Evolutionary conservation across 306 rosid genomes (phyloP), one percentile per base, ranked within the genome.

Genomic region (Rosa lucieae): DNA sequence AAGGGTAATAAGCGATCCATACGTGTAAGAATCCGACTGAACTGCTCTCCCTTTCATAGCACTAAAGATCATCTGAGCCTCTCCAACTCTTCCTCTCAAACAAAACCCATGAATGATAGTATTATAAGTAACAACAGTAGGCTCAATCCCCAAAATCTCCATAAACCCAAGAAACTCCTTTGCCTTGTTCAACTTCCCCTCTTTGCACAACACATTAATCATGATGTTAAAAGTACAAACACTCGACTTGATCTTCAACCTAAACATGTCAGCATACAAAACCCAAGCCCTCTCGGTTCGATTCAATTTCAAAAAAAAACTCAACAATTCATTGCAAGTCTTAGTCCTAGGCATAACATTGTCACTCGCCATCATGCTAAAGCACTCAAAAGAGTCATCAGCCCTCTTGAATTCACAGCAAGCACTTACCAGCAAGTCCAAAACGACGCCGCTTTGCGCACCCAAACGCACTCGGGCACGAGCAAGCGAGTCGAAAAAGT

Each of bases 241-340:
- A 23, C 85, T 88, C 0, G 97, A 94, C 77, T 78, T 89, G 12
- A 94, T 85, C 35, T 82, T 82, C 90, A 91, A 70, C 88, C 90
- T 88, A 84, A 90, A 91, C 98, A 94, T 92, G 80, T 94, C 97
- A 1, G 94, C 92, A 79, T 92, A 94, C 56, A 94, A 52, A 87
- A 75, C 90, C 98, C 97, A 94, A 8, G 89, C 91, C 68, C 48
- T 78, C 63, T 87, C 89, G 0, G 84, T 86, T 80, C 81, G 77
- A 47, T 88, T 87, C 78, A 87, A 53, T 76, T 81, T 94, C 85
- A 85, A 63, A 21, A 88, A 80, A 84, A 90, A 59, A 56, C 85
- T 91, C 80, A 94, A 80, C 88, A 86, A 76, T n/a, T 55, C 83
- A 78, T 94, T 92, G 61, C 92, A 94, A 37, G 93, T 85, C 76